These are phyloP conservation scores for Musa troglodytarum DNA, from an alignment of 176 grass and related monocot species.

Conservation along the genomic window DNA sequence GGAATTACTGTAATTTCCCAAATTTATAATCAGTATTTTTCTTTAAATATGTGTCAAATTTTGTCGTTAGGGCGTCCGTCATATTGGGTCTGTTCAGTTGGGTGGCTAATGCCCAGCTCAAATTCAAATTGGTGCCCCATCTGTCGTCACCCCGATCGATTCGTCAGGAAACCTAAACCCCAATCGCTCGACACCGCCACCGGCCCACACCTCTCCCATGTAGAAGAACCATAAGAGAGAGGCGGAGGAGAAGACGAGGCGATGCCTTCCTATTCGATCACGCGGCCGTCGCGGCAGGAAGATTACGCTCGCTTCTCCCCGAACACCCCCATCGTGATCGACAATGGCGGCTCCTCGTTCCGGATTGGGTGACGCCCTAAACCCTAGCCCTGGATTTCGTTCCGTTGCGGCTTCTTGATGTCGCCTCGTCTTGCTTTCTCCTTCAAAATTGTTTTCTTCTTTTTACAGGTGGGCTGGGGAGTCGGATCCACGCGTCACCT, in stretches of 20 bases:
- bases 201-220: neutral
- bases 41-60: too few species aligned
- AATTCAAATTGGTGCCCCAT: too few species aligned
- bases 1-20: too few species aligned
- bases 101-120: too few species aligned
- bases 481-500: conserved; percentile 63
- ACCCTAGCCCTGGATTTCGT: conserved; percentile 6
- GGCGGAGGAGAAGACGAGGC: neutral
- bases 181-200: neutral
- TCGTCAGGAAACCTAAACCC: too few species aligned
- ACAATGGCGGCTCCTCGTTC: conserved; percentile 85
- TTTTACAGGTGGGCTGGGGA: conserved; percentile 84
- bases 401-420: neutral
- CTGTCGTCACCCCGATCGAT: too few species aligned
- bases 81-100: too few species aligned
- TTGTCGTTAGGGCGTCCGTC: too few species aligned
- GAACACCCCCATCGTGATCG: conserved; percentile 76
- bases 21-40: too few species aligned
- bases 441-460: neutral
- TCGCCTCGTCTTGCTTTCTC: neutral
- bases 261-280: neutral
- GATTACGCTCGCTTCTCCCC: conserved; percentile 59
- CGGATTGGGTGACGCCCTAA: conserved; percentile 54
- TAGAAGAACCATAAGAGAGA: too few species aligned
- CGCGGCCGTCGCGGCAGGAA: conserved; percentile 25